Evolutionary conservation across 1,139 yeast genomes (phyloP).

Genomic region (Saccharomyces hybrid): DNA sequence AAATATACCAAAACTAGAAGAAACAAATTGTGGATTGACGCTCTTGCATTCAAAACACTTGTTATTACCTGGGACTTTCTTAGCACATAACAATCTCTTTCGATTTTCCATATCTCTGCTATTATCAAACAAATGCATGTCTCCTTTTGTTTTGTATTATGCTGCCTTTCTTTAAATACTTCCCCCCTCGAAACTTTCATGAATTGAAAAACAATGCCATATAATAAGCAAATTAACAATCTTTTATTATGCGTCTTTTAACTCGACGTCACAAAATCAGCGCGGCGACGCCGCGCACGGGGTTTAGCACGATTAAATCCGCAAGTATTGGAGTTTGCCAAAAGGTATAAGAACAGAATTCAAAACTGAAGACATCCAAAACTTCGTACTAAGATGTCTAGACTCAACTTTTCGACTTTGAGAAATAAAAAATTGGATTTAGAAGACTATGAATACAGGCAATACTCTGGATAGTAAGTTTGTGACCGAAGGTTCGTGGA

Average conservation of each 20-base stretch:
- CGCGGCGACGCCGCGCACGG: background rate
- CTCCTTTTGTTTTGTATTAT: background rate
- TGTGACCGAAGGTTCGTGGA: conserved; percentile 32
- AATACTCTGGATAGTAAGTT: conserved; percentile 25
- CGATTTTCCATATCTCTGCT: conserved; percentile 83
- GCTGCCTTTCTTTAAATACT: no score
- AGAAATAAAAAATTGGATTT: background rate
- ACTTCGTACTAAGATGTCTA: no score
- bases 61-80: conserved; percentile 70
- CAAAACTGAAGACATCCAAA: background rate
- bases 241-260: background rate
- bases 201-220: no score
- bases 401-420: background rate
- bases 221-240: background rate
- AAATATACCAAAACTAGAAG: conserved; percentile 90
- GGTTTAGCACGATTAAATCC: background rate
- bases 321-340: background rate
- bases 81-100: conserved; percentile 65
- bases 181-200: no score
- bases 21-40: conserved; percentile 96
- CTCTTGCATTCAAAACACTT: conserved; percentile 88
- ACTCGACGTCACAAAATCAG: background rate
- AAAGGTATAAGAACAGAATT: background rate
- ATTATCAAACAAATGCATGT: conserved; percentile 39
- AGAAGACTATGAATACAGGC: conserved; percentile 15